Conservation (phyloP, 805 yeast genomes). For the Zygoascus bituminiphila region DNA sequence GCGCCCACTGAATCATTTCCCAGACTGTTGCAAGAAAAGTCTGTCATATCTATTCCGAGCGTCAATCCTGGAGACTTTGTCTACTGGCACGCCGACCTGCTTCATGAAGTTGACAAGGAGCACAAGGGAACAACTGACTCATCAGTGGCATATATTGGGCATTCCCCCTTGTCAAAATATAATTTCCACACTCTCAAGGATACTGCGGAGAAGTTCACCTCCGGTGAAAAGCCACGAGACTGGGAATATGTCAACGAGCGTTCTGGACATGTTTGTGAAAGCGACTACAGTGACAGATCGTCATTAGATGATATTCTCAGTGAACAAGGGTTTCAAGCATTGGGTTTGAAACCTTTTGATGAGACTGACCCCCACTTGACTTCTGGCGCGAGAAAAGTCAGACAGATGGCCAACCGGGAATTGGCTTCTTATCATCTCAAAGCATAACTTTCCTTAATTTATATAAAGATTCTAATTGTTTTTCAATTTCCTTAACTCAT, state of each 20-base stretch:
- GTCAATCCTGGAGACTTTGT: constrained; percentile 38
- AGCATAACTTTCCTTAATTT: background rate
- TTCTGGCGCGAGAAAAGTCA: background rate
- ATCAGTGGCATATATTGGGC: constrained; percentile 35
- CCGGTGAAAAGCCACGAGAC: constrained; percentile 1
- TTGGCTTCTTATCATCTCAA: background rate
- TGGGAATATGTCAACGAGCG: background rate
- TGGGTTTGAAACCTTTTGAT: constrained; percentile 1
- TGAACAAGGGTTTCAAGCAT: background rate
- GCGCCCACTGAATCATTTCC: constrained; percentile 28
- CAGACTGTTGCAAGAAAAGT: constrained; percentile 26
- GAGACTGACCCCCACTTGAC: background rate
- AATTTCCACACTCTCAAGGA: background rate
- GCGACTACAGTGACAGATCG: background rate
- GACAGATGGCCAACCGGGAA: background rate
- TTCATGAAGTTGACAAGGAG: constrained; percentile 36
- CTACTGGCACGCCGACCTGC: constrained; percentile 38
- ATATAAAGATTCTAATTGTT: too few relatives aligned
- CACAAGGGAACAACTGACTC: constrained; percentile 32
- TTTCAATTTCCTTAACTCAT: background rate
- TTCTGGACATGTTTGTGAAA: background rate
- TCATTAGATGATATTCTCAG: background rate
- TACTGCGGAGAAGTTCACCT: background rate
- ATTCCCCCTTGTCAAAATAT: constrained; percentile 26
- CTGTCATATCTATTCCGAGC: constrained; percentile 33